phyloP scores from a whole-genome alignment of 148 eudicot genomes.

The Rhododendron henanense region DNA sequence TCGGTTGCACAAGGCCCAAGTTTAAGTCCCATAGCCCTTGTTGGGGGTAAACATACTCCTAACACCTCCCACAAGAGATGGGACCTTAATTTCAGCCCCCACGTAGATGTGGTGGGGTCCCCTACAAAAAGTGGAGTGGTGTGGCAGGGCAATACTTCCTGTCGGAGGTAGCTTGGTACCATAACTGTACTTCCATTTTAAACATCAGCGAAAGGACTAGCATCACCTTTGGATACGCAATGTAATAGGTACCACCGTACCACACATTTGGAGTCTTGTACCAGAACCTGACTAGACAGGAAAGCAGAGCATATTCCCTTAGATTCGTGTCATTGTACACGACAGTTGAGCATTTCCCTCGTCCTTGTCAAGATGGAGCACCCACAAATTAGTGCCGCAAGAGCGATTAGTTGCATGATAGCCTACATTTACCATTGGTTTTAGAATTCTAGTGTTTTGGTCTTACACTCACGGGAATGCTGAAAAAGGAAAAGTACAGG shows the following conservation, averaged over 20 bases:
- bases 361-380: not conserved
- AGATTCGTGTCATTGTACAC: not conserved
- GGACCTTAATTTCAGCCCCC: not conserved
- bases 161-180: not conserved
- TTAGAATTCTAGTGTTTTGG: not conserved
- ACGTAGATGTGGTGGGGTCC: not conserved
- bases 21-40: not conserved
- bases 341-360: not conserved
- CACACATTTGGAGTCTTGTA: not conserved
- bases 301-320: not conserved
- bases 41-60: not conserved
- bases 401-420: not conserved
- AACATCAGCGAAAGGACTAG: not conserved
- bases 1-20: not conserved
- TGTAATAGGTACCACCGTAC: not conserved
- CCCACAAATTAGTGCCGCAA: not conserved
- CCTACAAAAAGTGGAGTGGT: not conserved
- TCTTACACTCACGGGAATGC: not conserved
- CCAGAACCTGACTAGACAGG: not conserved
- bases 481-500: not conserved
- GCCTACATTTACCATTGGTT: not conserved
- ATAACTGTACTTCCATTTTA: not conserved
- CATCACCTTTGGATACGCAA: not conserved
- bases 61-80: not conserved
- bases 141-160: not conserved